Evolutionary conservation across 163 green algal species (phyloP).

Genomic region (Coccomyxa subellipsoidea): DNA sequence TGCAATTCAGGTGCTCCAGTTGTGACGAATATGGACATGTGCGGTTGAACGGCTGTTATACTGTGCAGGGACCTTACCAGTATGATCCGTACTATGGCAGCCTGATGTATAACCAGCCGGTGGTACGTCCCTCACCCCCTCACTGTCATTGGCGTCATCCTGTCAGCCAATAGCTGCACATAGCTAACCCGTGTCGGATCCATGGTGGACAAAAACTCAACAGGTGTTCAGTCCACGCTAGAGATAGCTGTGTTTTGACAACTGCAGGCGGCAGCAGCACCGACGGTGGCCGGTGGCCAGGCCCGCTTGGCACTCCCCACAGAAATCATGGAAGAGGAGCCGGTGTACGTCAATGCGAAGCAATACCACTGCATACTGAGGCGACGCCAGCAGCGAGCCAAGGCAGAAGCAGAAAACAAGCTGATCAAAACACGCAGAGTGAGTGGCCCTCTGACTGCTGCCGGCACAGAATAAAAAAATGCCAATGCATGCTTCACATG

Average conservation of each 20-base stretch:
- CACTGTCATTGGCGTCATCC: background rate
- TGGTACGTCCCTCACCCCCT: background rate
- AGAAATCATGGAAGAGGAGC: constrained; percentile 24
- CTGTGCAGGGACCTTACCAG: background rate
- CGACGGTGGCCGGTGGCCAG: background rate
- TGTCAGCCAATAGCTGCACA: background rate
- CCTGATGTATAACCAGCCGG: background rate
- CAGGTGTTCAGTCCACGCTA: background rate
- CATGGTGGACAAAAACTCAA: background rate
- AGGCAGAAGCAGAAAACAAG: constrained; percentile 58
- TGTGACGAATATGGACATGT: background rate
- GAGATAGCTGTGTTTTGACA: background rate
- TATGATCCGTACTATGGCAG: constrained; percentile 3
- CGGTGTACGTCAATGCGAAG: constrained; percentile 76
- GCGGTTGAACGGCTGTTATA: background rate
- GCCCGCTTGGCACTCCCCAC: background rate
- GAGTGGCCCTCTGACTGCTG: background rate
- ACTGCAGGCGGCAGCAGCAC: background rate
- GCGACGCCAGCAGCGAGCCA: constrained; percentile 53
- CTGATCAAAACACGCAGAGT: constrained; percentile 58
- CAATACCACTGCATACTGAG: constrained; percentile 73
- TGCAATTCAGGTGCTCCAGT: background rate
- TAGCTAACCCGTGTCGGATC: background rate
- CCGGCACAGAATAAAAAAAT: background rate
- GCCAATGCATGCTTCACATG: background rate